Conservation (phyloP, 768 basidiomycete species). For the Trametes villosa region DNA sequence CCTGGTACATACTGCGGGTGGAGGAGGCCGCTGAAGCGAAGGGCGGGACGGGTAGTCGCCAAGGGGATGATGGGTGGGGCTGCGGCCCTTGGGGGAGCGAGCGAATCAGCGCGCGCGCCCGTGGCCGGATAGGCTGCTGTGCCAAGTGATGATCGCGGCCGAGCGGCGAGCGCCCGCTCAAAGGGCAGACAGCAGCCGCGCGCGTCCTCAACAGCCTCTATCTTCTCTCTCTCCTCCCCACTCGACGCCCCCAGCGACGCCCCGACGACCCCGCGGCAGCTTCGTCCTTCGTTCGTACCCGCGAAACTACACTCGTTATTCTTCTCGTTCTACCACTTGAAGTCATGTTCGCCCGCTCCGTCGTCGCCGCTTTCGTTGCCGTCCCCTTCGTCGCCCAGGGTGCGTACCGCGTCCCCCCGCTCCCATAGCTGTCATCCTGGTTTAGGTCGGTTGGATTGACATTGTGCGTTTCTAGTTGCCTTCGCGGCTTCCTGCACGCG, state of each 20-base stretch:
- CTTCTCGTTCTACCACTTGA: slow-evolving; percentile 29
- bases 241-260: slow-evolving; percentile 26
- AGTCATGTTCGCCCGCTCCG: slow-evolving; percentile 43
- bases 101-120: not conserved
- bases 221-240: slow-evolving; percentile 8
- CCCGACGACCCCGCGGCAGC: slow-evolving; percentile 10
- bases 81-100: slow-evolving; percentile 4
- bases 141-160: slow-evolving; percentile 14
- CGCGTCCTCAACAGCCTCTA: not conserved
- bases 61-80: slow-evolving; percentile 10
- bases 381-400: slow-evolving; percentile 52
- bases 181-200: not conserved
- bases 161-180: slow-evolving; percentile 17
- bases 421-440: not conserved
- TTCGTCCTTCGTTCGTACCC: slow-evolving; percentile 19
- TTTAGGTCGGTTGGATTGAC: not conserved
- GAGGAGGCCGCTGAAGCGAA: not conserved
- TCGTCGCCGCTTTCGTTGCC: slow-evolving; percentile 48
- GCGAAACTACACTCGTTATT: slow-evolving; percentile 31
- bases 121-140: slow-evolving; percentile 7
- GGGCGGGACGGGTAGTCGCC: not conserved
- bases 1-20: not conserved
- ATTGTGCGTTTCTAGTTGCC: slow-evolving; percentile 11
- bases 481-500: slow-evolving; percentile 53
- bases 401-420: slow-evolving; percentile 29